Evolutionary conservation across 2,329 filamentous ascomycete genomes (phyloP).

Genomic region (Xylariaceae sp.): DNA sequence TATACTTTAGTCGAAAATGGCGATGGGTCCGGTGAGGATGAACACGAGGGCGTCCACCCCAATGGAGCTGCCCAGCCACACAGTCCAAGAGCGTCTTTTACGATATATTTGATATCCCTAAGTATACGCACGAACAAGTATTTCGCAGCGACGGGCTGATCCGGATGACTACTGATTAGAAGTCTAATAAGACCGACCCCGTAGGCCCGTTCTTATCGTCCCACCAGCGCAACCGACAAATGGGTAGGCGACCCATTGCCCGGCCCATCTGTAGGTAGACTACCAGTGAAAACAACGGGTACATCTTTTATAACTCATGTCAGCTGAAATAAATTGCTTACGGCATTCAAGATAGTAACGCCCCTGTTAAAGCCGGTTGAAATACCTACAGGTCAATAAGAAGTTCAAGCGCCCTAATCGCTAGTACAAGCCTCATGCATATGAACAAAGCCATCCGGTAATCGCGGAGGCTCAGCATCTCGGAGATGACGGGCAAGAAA

Average conservation of each 20-base stretch:
- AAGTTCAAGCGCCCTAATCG: too few species aligned
- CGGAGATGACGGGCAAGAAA: constrained; percentile 61
- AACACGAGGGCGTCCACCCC: too few species aligned
- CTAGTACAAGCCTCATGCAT: constrained; percentile 54
- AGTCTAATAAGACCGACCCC: constrained; percentile 55
- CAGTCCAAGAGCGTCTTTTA: too few species aligned
- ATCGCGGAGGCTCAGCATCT: constrained; percentile 58
- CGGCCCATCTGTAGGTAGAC: constrained; percentile 61
- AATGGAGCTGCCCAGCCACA: too few species aligned
- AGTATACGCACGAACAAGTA: constrained; percentile 34
- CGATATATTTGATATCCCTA: too few species aligned
- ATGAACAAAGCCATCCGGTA: constrained; percentile 58
- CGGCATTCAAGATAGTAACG: too few species aligned
- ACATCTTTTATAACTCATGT: too few species aligned
- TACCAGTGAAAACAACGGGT: constrained; percentile 56
- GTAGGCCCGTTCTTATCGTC: constrained; percentile 60
- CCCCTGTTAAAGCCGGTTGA: too few species aligned
- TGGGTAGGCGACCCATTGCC: constrained; percentile 58
- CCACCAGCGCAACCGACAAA: constrained; percentile 58
- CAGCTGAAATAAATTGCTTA: too few species aligned
- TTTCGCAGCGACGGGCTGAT: constrained; percentile 32
- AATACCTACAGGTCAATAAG: too few species aligned
- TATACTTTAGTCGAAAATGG: too few species aligned
- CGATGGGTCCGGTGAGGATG: too few species aligned
- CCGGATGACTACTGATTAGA: constrained; percentile 38